Percentiles rank a stretch among this genome's conserved stretches.
Evolutionary conservation across 2,329 filamentous ascomycete genomes (phyloP).

Genomic region (Karstenula rhodostoma): DNA sequence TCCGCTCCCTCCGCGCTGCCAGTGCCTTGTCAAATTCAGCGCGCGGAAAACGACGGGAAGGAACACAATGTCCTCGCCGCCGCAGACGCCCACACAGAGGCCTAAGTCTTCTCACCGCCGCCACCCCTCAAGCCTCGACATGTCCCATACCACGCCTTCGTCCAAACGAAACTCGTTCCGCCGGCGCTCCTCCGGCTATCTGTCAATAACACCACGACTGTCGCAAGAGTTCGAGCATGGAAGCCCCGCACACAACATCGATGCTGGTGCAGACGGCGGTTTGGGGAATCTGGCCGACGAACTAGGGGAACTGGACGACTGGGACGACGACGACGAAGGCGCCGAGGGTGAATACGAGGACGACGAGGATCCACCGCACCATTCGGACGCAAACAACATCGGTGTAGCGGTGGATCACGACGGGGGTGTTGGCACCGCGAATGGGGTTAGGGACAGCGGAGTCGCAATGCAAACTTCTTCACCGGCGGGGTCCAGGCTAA

Average conservation of each 20-base stretch:
- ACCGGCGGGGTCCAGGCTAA: conserved; percentile 49
- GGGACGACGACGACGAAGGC: conserved; percentile 70
- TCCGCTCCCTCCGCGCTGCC: not conserved
- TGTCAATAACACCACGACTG: conserved; percentile 53
- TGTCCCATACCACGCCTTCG: conserved; percentile 49
- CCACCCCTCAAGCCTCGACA: conserved; percentile 52
- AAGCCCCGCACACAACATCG: conserved; percentile 48
- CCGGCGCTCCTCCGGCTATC: conserved; percentile 56
- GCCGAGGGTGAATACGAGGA: conserved; percentile 53
- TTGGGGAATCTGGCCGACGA: conserved; percentile 84
- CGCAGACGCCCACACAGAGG: conserved; percentile 51
- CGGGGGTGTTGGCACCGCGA: conserved; percentile 37
- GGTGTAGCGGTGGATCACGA: conserved; percentile 47
- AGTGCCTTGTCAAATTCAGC: conserved; percentile 1
- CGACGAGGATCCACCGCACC: conserved; percentile 38
- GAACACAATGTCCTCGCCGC: conserved; percentile 52
- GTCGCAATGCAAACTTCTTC: conserved; percentile 54
- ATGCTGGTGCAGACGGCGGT: conserved; percentile 59
- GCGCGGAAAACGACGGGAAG: conserved; percentile 12
- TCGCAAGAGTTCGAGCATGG: conserved; percentile 51
- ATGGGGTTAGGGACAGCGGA: conserved; percentile 55
- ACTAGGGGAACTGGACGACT: conserved; percentile 69
- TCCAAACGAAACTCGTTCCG: conserved; percentile 47
- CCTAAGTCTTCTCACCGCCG: conserved; percentile 49
- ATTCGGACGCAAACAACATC: conserved; percentile 34